phyloP scores from a whole-genome alignment of 805 yeast species.

The Schizosaccharomyces osmophilus region DNA sequence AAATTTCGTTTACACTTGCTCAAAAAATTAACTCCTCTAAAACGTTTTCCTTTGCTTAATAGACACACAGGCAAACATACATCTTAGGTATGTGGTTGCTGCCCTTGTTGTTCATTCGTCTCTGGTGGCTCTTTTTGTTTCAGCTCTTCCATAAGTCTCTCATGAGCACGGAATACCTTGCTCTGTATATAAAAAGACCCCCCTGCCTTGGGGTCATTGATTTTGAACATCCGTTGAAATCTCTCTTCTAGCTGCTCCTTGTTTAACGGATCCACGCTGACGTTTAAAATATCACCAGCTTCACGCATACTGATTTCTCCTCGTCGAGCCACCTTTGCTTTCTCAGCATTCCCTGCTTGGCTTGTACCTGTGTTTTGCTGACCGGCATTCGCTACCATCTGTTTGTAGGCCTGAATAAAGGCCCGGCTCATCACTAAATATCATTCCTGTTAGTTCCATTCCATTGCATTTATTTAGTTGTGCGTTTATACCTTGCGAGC shows the following conservation, averaged over 20 bases:
- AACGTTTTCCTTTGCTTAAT: no score
- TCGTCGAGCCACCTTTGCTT: constrained; percentile 15
- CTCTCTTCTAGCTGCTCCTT: constrained; percentile 35
- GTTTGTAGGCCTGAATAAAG: constrained; percentile 87
- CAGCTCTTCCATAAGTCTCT: constrained; percentile 58
- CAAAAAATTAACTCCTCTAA: no score
- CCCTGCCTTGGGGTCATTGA: constrained; percentile 84
- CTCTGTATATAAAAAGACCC: constrained; percentile 84
- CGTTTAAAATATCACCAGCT: constrained; percentile 70
- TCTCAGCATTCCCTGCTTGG: neutral
- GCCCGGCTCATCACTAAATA: constrained; percentile 66
- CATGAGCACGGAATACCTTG: constrained; percentile 85
- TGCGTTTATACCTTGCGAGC: neutral
- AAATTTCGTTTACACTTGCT: no score
- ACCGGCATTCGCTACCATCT: constrained; percentile 85
- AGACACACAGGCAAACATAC: no score
- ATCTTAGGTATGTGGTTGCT: neutral
- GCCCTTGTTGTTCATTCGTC: neutral
- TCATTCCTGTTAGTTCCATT: neutral
- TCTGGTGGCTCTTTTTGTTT: constrained; percentile 14
- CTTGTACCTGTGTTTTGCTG: constrained; percentile 32
- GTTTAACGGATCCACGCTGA: constrained; percentile 31
- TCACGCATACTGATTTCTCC: constrained; percentile 73
- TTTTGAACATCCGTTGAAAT: constrained; percentile 62
- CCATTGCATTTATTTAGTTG: neutral